These are phyloP conservation scores for Calamus simplicifolius DNA, from an alignment of 176 grass and related monocot species.

Conservation along the genomic window DNA sequence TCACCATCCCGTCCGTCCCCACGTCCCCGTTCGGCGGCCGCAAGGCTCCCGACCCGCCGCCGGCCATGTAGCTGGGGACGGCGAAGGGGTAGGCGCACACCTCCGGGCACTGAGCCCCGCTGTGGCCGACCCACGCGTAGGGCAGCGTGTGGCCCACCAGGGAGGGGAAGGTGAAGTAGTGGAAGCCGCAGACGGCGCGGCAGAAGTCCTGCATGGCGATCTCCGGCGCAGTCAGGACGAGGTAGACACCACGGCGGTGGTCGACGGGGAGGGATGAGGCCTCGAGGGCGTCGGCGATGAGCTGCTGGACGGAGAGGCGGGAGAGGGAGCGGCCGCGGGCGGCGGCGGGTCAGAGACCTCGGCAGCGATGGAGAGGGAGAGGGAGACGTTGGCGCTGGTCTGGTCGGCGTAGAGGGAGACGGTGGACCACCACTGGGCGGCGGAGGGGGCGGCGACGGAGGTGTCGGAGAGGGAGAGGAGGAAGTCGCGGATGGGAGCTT, in stretches of 20 bases:
- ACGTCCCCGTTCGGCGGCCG: neutral
- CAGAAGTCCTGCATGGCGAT: conserved; percentile 7
- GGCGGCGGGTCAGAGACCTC: neutral
- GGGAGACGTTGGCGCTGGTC: conserved; percentile 9
- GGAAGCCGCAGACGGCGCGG: conserved; percentile 6
- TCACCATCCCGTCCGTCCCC: too few relatives aligned
- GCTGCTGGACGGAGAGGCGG: neutral
- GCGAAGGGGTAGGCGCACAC: conserved; percentile 2
- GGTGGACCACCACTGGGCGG: conserved; percentile 9
- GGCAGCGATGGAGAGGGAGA: neutral
- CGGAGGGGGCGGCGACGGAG: neutral
- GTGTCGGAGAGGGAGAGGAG: conserved; percentile 8
- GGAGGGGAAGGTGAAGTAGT: conserved; percentile 7
- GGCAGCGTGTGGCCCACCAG: conserved; percentile 8
- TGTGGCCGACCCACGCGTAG: conserved; percentile 16
- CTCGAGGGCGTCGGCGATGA: conserved; percentile 7
- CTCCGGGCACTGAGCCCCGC: conserved; percentile 4
- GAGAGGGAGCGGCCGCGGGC: neutral
- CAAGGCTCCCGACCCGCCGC: neutral
- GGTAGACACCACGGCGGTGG: neutral
- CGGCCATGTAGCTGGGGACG: neutral
- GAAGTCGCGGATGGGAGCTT: conserved; percentile 2
- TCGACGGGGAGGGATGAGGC: conserved; percentile 4
- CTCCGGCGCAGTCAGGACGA: conserved; percentile 8
- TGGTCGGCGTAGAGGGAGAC: conserved; percentile 10